Evolutionary conservation across 805 yeast genomes (phyloP), one percentile per base, ranked within the genome.

Genomic region (Clavispora santaluciae): DNA sequence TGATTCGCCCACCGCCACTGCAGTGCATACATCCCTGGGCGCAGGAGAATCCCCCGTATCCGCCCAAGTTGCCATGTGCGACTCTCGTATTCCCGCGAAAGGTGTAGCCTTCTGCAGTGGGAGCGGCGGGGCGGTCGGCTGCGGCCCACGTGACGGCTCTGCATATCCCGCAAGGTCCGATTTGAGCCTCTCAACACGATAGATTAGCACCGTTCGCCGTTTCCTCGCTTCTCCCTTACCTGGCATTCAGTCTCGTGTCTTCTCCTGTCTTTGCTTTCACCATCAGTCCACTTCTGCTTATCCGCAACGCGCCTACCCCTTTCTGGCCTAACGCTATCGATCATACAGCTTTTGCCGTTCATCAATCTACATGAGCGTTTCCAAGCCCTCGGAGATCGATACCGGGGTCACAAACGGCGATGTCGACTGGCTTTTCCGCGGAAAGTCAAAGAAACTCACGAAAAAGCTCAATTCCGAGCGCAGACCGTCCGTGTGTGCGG

Each of bases 341-440:
- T 11, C 35, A 31, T 21, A 20, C 16, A 31, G 35, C 20, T 18
- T 21, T 31, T 12, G 23, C 23, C 35, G 23, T 20, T 15, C 20
- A 16, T 16, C 12, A 13, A 21, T 18, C 7, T 23, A n/a, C 23
- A 48, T 48, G 53, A 44, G 48, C 22, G 41, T 33, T 8, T 40
- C 45, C 9, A 44, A 49, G 22, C 45, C 46, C 9, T 39, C 48
- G 10, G 54, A 52, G 16, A 43, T 51, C 44, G 70, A 64, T 18
- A 60, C 73, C 7, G 85, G 86, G 4, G 86, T 80, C 2, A 66
- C 83, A 38, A 80, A 82, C 52, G 83, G 86, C 33, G 91, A 85
- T 50, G 89, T 86, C 10, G 95, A 85, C 55, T 86, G 95, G 95
- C 66, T 86, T 21, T 85, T 85, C 56, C 70, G 88, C 52, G 90